Base-by-base conservation (phyloP, 1,139 yeast species). In the Saccharomyces pastorianus region DNA sequence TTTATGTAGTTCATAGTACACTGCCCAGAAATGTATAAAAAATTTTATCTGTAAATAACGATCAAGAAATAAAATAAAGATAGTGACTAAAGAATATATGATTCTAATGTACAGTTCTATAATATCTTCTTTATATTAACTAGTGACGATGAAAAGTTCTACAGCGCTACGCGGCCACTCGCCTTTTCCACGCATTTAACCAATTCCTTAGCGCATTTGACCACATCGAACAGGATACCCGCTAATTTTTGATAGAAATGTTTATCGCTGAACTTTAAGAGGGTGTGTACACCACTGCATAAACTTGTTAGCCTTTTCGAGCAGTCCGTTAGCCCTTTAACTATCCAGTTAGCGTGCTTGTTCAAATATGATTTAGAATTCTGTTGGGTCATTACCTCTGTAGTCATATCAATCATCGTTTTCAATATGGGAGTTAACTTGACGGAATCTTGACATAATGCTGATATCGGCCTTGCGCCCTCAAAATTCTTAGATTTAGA, bases 141-240 rank as follows among this genome's bases (percentile, higher is more conserved):
- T 17, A 17, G 17, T 2, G 17, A 17, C 8, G 42, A 34, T 34
- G 23, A 34, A 6, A 7, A 14, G 23, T 8, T 38, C 25, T 38
- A 38, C 4, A 6, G 23, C 7, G 1, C 3, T 9, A 25, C 13
- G 17, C 17, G 17, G 17, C 9, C 25, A 64, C 89, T 85, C 31
- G 95, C 95, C 67, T 88, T 96, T 68, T 89, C 96, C 8, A 89
- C 96, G 2, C 95, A 86, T 73, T 88, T 89, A 46, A 89, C 96
- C 68, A 91, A 79, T 70, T 91, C 98, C 69, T 93, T 91, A 9
- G 97, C 91, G 69, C 96, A 87, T 71, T 93, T 89, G 49, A 97
- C 97, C 74, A 91, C 88, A 68, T 93, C 98, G 72, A 90, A 93
- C 25, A 96, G 90, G 59, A 90, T 86, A 1, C 97, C 98, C 0